These are phyloP conservation scores for Salvia splendens DNA, from an alignment of 257 asterid species.

Conservation along the genomic window DNA sequence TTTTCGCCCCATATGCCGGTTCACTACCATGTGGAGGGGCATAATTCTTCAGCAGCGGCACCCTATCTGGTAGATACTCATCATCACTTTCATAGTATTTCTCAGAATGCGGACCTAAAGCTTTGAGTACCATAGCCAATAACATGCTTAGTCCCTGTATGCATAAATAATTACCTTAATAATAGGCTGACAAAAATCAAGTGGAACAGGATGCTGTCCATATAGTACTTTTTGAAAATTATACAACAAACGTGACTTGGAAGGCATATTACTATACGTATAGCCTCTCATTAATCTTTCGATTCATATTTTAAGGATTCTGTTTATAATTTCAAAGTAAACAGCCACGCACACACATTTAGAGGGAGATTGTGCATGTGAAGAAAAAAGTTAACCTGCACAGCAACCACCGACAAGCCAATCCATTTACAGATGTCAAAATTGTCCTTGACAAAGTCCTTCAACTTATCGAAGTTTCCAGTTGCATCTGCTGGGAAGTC, in stretches of 20 bases:
- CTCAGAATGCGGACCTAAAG: constrained; percentile 76
- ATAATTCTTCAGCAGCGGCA: constrained; percentile 78
- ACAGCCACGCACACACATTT: background rate
- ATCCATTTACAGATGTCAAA: constrained; percentile 82
- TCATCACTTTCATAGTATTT: constrained; percentile 93
- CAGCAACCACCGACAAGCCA: constrained; percentile 66
- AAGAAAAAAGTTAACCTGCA: constrained; percentile 61
- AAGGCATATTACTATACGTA: background rate
- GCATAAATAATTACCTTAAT: constrained; percentile 23
- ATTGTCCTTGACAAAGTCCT: constrained; percentile 65
- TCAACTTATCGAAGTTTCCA: constrained; percentile 68
- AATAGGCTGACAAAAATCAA: constrained; percentile 17
- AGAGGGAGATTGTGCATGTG: constrained; percentile 13
- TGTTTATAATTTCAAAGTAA: background rate
- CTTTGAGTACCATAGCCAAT: constrained; percentile 83
- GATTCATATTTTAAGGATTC: background rate
- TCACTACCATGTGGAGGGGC: constrained; percentile 67
- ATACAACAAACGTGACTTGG: background rate
- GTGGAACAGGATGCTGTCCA: background rate
- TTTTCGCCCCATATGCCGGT: constrained; percentile 58
- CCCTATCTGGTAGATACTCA: constrained; percentile 77
- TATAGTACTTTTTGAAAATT: background rate
- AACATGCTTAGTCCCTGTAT: constrained; percentile 75
- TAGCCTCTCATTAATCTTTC: background rate
- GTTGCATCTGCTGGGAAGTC: constrained; percentile 85